Percentiles rank a stretch among this genome's conserved stretches.
phyloP scores from a whole-genome alignment of 257 asterid species.

The Solanum acaule region DNA sequence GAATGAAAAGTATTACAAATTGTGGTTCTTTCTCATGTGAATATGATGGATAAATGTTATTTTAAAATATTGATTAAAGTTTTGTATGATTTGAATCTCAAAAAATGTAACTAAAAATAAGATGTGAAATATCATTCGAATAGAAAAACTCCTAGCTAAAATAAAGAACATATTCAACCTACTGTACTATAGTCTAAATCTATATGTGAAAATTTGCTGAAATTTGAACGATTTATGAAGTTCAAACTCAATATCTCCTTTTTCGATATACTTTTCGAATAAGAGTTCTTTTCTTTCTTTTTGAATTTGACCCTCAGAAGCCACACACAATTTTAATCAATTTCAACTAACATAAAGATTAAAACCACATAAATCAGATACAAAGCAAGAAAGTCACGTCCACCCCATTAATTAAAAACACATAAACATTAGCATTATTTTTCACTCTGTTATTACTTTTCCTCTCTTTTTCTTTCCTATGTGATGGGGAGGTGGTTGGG shows the following conservation, averaged over 20 bases:
- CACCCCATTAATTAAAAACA: not conserved
- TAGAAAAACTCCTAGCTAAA: not conserved
- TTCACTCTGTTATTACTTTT: not conserved
- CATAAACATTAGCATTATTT: not conserved
- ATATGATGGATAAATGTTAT: too few relatives aligned
- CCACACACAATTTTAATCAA: not conserved
- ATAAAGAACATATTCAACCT: too few relatives aligned
- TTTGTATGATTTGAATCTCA: too few relatives aligned
- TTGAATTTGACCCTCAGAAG: not conserved
- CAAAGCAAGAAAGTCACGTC: not conserved
- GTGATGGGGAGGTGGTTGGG: not conserved
- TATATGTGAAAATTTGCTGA: not conserved
- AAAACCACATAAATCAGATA: not conserved
- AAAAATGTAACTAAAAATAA: not conserved
- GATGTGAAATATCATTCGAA: too few relatives aligned
- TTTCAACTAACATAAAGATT: not conserved
- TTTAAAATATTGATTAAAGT: too few relatives aligned
- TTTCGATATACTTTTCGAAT: not conserved
- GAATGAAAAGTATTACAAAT: too few relatives aligned
- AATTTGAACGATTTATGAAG: not conserved
- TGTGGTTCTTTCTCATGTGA: too few relatives aligned
- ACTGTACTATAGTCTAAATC: not conserved
- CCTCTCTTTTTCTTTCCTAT: not conserved
- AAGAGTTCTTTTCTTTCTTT: not conserved
- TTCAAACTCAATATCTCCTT: not conserved